Percentiles rank a stretch among this genome's conserved stretches.
phyloP scores from a whole-genome alignment of 495 filamentous ascomycete genomes.

The Hypoxylon rickii region DNA sequence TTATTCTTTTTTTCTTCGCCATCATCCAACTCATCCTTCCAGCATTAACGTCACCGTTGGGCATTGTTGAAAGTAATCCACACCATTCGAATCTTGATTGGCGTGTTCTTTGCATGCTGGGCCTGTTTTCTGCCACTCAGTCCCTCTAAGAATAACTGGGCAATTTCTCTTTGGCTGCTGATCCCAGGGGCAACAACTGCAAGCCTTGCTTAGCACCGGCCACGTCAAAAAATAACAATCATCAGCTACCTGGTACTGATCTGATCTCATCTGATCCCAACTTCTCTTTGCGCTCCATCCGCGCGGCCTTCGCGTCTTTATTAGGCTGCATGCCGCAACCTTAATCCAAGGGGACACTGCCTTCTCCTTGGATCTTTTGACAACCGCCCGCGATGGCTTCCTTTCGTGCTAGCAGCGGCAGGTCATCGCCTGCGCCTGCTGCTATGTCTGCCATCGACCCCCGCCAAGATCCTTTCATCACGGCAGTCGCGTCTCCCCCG shows the following conservation, averaged over 20 bases:
- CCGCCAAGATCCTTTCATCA: constrained; percentile 51
- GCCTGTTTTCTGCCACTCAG: constrained; percentile 27
- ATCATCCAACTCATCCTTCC: constrained; percentile 22
- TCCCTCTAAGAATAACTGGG: constrained; percentile 11
- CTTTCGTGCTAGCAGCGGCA: constrained; percentile 15
- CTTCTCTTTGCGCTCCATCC: constrained; percentile 3
- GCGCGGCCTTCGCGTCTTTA: constrained; percentile 30
- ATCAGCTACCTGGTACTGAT: constrained; percentile 2
- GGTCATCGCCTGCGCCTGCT: constrained; percentile 23
- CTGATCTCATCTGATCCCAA: background rate
- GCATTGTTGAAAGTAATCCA: constrained; percentile 25
- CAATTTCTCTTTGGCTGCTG: constrained; percentile 26
- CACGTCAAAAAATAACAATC: constrained; percentile 25
- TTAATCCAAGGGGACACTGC: constrained; percentile 33
- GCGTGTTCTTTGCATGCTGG: constrained; percentile 27
- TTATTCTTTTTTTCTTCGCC: constrained; percentile 2
- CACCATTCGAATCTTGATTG: constrained; percentile 25
- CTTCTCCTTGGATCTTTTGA: constrained; percentile 33
- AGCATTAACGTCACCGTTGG: constrained; percentile 26
- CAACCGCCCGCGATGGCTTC: constrained; percentile 34
- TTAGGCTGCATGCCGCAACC: constrained; percentile 37
- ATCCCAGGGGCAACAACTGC: constrained; percentile 25
- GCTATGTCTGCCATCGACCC: constrained; percentile 14
- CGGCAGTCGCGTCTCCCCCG: constrained; percentile 43
- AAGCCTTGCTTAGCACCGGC: constrained; percentile 18